These are phyloP conservation scores for Phialophora verrucosa DNA, from an alignment of 2,329 filamentous ascomycete species.

Conservation along the genomic window DNA sequence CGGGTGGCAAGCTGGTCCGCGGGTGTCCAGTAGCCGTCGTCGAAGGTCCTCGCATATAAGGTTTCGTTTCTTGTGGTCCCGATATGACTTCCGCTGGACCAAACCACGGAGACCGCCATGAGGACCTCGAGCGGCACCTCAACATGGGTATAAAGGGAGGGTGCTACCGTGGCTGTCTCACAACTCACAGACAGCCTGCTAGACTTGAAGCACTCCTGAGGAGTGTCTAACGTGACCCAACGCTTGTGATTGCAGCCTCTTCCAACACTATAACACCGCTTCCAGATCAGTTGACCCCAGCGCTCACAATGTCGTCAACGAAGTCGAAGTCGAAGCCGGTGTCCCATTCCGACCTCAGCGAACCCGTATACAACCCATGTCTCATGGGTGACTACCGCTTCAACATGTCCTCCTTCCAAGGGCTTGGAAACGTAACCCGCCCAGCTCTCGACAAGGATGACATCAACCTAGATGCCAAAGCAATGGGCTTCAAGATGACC, in stretches of 20 bases:
- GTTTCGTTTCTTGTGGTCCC: neutral
- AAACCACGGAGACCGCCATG: neutral
- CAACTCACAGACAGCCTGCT: neutral
- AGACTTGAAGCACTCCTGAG: neutral
- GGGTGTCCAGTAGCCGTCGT: neutral
- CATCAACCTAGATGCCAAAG: neutral
- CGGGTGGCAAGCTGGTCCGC: too few relatives aligned
- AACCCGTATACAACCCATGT: neutral
- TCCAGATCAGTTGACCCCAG: neutral
- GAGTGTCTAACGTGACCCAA: neutral
- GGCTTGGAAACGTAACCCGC: neutral
- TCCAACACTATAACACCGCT: neutral
- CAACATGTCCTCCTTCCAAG: neutral
- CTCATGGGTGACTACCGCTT: neutral
- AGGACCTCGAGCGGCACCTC: neutral
- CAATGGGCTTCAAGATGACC: neutral
- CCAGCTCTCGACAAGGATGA: neutral
- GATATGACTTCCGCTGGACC: neutral
- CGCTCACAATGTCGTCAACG: neutral
- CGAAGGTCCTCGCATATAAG: neutral
- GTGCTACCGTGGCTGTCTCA: neutral
- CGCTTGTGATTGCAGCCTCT: neutral
- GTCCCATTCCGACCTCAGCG: neutral
- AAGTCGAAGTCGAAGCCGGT: neutral
- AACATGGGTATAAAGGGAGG: neutral